Evolutionary conservation across 2,329 filamentous ascomycete genomes (phyloP).

Genomic region (Diaporthe australafricana): DNA sequence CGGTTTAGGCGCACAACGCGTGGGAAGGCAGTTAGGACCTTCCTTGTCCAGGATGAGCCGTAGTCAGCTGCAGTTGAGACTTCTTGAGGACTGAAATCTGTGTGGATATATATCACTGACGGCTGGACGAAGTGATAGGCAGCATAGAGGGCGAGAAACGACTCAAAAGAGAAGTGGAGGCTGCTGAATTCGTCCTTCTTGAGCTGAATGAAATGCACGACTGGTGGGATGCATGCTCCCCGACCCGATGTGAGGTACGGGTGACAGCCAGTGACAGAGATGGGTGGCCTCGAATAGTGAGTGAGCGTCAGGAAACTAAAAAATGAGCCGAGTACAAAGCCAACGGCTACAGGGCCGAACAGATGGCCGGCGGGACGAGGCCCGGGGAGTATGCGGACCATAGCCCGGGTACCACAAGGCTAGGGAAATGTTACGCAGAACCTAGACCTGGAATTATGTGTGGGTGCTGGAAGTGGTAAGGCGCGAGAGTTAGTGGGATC

Average conservation of each 20-base stretch:
- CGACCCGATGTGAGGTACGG: background rate
- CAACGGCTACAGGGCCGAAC: background rate
- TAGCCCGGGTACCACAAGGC: background rate
- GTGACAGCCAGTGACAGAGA: background rate
- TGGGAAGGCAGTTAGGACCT: conserved; percentile 40
- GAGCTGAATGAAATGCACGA: conserved; percentile 45
- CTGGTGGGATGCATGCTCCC: conserved; percentile 40
- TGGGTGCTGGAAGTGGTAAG: background rate
- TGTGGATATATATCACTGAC: conserved; percentile 44
- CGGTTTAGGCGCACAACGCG: conserved; percentile 35
- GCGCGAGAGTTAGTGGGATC: background rate
- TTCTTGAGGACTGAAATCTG: conserved; percentile 38
- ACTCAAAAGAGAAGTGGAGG: conserved; percentile 41
- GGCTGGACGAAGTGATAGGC: conserved; percentile 40
- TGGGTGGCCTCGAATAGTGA: background rate
- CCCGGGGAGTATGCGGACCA: conserved; percentile 6
- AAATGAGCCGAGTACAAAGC: conserved; percentile 6
- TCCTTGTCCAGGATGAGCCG: conserved; percentile 41
- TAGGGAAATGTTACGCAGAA: background rate
- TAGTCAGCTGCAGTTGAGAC: conserved; percentile 35
- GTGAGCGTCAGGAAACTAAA: conserved; percentile 20
- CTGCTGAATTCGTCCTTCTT: conserved; percentile 35
- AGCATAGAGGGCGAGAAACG: conserved; percentile 44
- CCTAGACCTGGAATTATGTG: background rate
- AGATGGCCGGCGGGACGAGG: conserved; percentile 12